phyloP scores from a whole-genome alignment of 2,329 filamentous ascomycete genomes.

The Alternaria viburni region DNA sequence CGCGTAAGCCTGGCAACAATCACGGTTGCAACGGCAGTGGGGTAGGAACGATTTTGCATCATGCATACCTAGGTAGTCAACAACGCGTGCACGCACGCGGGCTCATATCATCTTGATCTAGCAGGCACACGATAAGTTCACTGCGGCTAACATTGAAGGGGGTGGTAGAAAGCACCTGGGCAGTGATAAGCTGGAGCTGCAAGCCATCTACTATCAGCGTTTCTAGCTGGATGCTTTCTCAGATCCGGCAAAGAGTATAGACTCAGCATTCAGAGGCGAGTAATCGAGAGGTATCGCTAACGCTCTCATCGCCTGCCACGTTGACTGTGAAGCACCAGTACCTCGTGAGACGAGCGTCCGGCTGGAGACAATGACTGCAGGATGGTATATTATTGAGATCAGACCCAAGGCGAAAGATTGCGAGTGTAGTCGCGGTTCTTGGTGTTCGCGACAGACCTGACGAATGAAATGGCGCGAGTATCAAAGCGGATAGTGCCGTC shows the following conservation, averaged over 20 bases:
- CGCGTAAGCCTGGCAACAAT: conserved; percentile 6
- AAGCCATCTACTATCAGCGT: not conserved
- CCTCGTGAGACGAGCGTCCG: not conserved
- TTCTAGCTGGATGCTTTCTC: not conserved
- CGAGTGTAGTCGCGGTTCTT: not conserved
- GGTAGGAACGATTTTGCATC: not conserved
- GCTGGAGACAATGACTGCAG: not conserved
- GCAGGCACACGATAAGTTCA: not conserved
- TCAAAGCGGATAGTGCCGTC: conserved; percentile 26
- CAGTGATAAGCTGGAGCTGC: not conserved
- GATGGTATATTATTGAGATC: not conserved
- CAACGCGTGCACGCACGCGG: not conserved
- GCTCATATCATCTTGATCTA: not conserved
- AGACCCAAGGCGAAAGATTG: not conserved
- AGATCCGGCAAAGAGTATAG: not conserved
- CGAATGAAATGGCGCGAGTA: conserved; percentile 24
- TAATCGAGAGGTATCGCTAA: not conserved
- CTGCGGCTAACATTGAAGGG: not conserved
- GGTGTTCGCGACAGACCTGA: not conserved
- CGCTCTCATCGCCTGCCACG: not conserved
- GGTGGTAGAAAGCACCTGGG: not conserved
- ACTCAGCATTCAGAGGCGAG: not conserved
- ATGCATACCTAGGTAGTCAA: not conserved
- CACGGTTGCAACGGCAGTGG: not conserved
- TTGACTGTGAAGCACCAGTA: not conserved